Percentiles rank a stretch among this genome's conserved stretches.
Conservation (phyloP, 1,284 basidiomycete genomes). For the Thecaphora frezii region DNA sequence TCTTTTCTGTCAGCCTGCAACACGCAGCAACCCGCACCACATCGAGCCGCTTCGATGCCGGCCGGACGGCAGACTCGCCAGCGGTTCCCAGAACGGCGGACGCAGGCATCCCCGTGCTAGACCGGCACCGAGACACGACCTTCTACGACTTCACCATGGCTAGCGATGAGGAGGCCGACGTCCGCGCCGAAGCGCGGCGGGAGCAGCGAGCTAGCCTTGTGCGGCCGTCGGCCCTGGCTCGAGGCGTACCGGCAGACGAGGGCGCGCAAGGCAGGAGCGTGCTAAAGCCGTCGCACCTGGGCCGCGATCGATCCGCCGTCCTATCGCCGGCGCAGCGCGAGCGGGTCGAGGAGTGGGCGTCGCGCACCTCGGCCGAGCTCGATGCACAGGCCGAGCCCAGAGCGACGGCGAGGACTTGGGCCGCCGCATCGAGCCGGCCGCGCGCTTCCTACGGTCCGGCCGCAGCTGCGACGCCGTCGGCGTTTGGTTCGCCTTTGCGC, state of each 20-base stretch:
- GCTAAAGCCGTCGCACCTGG: not conserved
- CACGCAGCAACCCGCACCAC: too few relatives aligned
- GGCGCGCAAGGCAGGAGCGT: too few relatives aligned
- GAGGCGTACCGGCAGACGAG: too few relatives aligned
- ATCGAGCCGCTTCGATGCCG: too few relatives aligned
- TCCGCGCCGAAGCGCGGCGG: too few relatives aligned
- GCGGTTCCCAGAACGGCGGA: too few relatives aligned
- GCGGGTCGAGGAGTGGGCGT: not conserved
- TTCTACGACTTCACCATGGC: conserved; percentile 36
- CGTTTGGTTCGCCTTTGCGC: not conserved
- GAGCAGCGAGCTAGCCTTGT: too few relatives aligned
- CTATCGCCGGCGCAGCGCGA: not conserved
- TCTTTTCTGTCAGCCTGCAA: too few relatives aligned
- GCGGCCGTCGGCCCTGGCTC: too few relatives aligned
- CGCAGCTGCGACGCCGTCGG: not conserved
- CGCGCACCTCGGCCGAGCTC: not conserved
- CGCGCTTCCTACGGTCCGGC: too few relatives aligned
- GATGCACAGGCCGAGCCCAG: not conserved
- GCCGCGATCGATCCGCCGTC: not conserved
- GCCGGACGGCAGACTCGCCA: too few relatives aligned
- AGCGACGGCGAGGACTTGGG: not conserved
- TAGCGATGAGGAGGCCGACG: conserved; percentile 29
- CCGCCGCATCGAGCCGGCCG: too few relatives aligned
- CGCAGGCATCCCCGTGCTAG: conserved; percentile 19
- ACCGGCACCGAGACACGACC: conserved; percentile 19